phyloP scores from a whole-genome alignment of 192 early-diverging fungal species.

The Coemansia sp. region DNA sequence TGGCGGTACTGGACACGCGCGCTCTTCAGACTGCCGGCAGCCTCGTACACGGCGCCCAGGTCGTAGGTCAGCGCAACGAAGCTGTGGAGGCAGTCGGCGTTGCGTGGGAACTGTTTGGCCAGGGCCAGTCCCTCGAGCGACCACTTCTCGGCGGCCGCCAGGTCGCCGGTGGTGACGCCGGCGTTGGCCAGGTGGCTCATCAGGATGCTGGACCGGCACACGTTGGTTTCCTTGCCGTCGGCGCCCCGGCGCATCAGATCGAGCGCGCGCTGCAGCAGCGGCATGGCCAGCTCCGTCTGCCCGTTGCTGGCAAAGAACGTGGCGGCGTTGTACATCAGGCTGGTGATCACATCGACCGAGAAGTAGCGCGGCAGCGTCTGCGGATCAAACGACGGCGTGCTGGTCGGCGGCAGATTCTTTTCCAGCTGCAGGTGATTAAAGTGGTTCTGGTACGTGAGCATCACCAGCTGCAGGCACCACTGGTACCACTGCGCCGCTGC shows the following conservation, averaged over 20 bases:
- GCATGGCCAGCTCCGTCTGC: slow-evolving; percentile 32
- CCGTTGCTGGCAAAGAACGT: slow-evolving; percentile 33
- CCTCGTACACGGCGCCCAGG: slow-evolving; percentile 43
- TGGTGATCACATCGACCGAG: slow-evolving; percentile 38
- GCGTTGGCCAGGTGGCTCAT: slow-evolving; percentile 52
- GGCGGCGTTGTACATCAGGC: slow-evolving; percentile 49
- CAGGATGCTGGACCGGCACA: slow-evolving; percentile 40
- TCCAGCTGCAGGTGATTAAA: slow-evolving; percentile 33
- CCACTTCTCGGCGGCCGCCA: slow-evolving; percentile 34
- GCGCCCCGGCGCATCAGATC: slow-evolving; percentile 41
- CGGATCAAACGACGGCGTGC: slow-evolving; percentile 43
- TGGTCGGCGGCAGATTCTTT: slow-evolving; percentile 14
- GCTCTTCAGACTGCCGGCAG: slow-evolving; percentile 20
- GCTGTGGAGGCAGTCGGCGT: slow-evolving; percentile 44
- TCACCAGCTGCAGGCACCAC: slow-evolving; percentile 51
- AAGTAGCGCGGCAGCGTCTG: slow-evolving; percentile 39
- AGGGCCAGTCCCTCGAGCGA: slow-evolving; percentile 35
- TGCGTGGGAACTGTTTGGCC: slow-evolving; percentile 39
- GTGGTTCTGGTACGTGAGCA: slow-evolving; percentile 48
- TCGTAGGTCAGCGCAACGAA: slow-evolving; percentile 48
- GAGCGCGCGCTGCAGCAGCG: slow-evolving; percentile 45
- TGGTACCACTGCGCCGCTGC: slow-evolving; percentile 49
- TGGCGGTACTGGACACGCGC: slow-evolving; percentile 49
- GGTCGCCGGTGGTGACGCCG: slow-evolving; percentile 19
- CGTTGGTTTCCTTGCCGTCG: slow-evolving; percentile 24